Evolutionary conservation across 2,329 filamentous ascomycete species (phyloP).

Genomic region (Cercospora sp.): DNA sequence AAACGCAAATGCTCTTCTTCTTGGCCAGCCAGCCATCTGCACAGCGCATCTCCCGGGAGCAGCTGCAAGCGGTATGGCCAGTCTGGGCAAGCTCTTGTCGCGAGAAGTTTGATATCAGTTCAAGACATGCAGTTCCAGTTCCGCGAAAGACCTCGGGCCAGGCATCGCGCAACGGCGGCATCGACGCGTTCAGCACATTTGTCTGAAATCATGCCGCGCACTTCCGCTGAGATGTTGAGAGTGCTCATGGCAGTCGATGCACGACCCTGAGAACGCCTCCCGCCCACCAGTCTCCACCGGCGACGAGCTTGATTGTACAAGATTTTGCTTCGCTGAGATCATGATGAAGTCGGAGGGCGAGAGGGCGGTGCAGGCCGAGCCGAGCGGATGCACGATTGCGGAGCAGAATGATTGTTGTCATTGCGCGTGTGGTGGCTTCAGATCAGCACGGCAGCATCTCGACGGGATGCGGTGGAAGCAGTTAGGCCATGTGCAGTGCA

Average conservation of each 20-base stretch:
- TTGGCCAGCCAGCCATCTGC: background rate
- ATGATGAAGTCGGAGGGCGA: background rate
- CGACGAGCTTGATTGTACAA: background rate
- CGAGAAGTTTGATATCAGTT: background rate
- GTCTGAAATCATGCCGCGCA: background rate
- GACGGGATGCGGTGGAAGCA: background rate
- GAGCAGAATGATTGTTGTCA: background rate
- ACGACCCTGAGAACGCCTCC: background rate
- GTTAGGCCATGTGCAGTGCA: background rate
- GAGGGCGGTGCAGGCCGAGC: background rate
- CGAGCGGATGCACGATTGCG: background rate
- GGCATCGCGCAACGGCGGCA: background rate
- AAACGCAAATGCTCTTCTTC: background rate
- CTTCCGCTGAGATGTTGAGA: background rate
- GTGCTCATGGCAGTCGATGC: background rate
- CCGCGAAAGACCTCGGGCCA: background rate
- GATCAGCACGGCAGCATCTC: too few species aligned
- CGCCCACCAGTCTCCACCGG: background rate
- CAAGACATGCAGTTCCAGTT: too few species aligned
- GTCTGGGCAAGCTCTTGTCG: background rate
- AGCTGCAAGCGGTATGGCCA: background rate
- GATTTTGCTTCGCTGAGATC: background rate
- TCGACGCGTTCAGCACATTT: too few species aligned
- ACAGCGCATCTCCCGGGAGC: background rate
- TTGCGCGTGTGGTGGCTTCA: too few species aligned